Base-by-base conservation (phyloP, 148 eudicot species). In the Rhododendron williamsianum region DNA sequence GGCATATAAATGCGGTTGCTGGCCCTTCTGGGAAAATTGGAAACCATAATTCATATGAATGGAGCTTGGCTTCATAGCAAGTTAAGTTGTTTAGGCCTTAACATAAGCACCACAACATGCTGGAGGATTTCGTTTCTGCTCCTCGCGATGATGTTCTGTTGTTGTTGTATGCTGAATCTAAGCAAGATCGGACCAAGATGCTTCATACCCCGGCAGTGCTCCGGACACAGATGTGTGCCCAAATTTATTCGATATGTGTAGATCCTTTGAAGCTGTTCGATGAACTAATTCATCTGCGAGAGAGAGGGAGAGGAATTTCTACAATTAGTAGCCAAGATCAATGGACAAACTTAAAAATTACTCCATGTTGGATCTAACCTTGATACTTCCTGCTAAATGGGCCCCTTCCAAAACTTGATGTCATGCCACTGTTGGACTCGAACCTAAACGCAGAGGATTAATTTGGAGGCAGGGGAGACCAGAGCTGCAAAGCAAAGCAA, bases 401-500 rank as follows among this genome's bases (percentile, higher is more conserved):
- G 41, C 4, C 41, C 45, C 43, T 41, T 35, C 54, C 81, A 21
- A n/a, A 73, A 73, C 30, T 38, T 76, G 25, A 35, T 76, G 46
- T 6, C 21, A 15, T 8, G n/a, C 58, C 58, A 48, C 18, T 78
- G 1, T 12, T 11, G 58, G 46, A 38, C 49, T 76, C 18, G 7
- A 78, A 46, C 0, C 4, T 74, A 91, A 54, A 80, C 86, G 86
- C 93, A 92, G 4, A 92, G 88, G 65, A 89, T 74, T 58, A 92
- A 83, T 78, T 88, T 92, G 88, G 87, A 85, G 69, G 84, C 87
- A 8, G 91, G 91, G 76, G 88, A 82, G 74, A 86, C 51, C 63
- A 92, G 80, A 9, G 89, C 93, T 49, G 93, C 78, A 80, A 89
- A 82, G 52, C 88, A 88, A 63, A 90, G 56, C 27, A 92, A 87